Base-by-base conservation (phyloP, 2,329 filamentous ascomycete genomes). In the Phaeosphaeriaceae sp. region DNA sequence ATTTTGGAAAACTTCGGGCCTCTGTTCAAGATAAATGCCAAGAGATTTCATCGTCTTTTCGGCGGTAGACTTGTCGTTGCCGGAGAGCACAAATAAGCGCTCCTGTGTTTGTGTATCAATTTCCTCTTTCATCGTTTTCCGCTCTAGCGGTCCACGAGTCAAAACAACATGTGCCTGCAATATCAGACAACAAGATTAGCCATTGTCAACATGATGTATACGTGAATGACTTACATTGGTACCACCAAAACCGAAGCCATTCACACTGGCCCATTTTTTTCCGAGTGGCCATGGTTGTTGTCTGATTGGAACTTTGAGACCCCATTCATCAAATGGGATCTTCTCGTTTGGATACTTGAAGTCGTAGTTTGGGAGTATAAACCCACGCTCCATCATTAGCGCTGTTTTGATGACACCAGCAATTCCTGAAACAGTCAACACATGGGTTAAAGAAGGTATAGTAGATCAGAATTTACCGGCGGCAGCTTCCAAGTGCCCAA, bases 241-340 rank as follows among this genome's bases (percentile, higher is more conserved):
- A 4, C 76, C 77, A 4, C 76, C 74, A 39, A 74, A 74, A 1
- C 76, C 78, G 51, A 81, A 81, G 13, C 74, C 74, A 47, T 79
- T 80, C 1, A 82, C 70, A 30, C 76, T 76, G 2, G 76, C 77
- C 26, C 75, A 71, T 30, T 54, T 54, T 34, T 65, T 62, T 2
- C 63, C 61, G 15, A 42, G 48, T 1, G 67, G 66, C 66, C 54
- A 57, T 17, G 62, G 61, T 8, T 35, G 15, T 26, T 60, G 53
- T 8, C 44, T 46, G 11, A 32, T 55, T 13, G 57, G 41, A n/a
- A 62, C 55, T 18, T 60, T 66, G 8, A 66, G 16, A 11, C 57
- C 56, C 59, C 63, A 65, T 26, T 56, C 44, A 29, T 55, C 58
- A 29, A 63, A 64, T 4, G 57, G 61, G 17, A 66, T 59, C n/a